A percentile compares a stretch with the other conserved stretches of the same genome.
These are phyloP conservation scores for Barnettozyma siamensis DNA, from an alignment of 805 yeast genomes.

Conservation along the genomic window DNA sequence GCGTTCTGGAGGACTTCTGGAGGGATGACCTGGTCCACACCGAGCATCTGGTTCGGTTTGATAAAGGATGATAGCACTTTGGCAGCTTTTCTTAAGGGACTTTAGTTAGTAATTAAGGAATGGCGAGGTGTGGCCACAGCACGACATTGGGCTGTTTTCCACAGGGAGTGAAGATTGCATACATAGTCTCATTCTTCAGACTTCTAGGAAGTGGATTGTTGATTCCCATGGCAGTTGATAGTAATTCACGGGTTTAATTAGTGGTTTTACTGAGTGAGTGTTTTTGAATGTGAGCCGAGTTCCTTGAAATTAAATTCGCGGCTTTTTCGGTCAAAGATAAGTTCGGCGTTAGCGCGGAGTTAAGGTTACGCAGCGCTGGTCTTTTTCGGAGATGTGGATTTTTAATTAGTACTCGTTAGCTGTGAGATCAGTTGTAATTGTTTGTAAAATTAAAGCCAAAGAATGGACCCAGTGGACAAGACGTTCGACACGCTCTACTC, in stretches of 20 bases:
- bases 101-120: neutral
- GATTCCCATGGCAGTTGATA: slow-evolving; percentile 48
- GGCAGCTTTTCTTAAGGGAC: slow-evolving; percentile 70
- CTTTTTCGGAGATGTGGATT: too few species aligned
- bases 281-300: too few species aligned
- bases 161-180: slow-evolving; percentile 30
- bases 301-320: neutral
- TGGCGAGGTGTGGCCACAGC: too few species aligned
- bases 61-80: slow-evolving; percentile 82
- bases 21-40: slow-evolving; percentile 86
- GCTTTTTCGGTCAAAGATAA: slow-evolving; percentile 7
- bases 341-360: neutral
- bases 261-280: too few species aligned
- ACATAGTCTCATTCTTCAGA: slow-evolving; percentile 79
- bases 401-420: too few species aligned
- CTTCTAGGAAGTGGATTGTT: slow-evolving; percentile 95
- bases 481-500: slow-evolving; percentile 16
- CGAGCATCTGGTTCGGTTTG: slow-evolving; percentile 90
- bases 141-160: too few species aligned
- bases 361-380: neutral
- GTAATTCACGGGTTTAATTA: neutral
- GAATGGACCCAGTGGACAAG: slow-evolving; percentile 17
- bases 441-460: too few species aligned
- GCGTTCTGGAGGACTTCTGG: slow-evolving; percentile 83
- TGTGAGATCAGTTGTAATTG: too few species aligned